A percentile compares a stretch with the other conserved stretches of the same genome.
Conservation (phyloP, 1,284 basidiomycete genomes). For the Malassezia brasiliensis region DNA sequence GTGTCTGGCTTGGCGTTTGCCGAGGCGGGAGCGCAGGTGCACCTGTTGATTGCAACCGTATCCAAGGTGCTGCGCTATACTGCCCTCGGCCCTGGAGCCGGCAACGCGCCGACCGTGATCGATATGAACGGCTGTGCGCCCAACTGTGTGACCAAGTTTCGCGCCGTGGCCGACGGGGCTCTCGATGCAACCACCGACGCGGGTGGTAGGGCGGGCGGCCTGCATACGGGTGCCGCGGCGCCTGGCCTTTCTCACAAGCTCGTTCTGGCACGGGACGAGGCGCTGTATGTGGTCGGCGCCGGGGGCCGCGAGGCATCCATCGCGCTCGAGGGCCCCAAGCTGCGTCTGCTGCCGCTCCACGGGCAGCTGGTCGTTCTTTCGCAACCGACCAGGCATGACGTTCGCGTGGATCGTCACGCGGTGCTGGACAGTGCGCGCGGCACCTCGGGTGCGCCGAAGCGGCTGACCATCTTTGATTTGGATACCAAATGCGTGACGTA, state of each 20-base stretch:
- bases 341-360: slow-evolving; percentile 25
- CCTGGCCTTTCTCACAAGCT: slow-evolving; percentile 44
- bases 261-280: slow-evolving; percentile 80
- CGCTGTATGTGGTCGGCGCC: slow-evolving; percentile 73
- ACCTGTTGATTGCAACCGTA: slow-evolving; percentile 77
- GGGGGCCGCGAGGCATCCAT: slow-evolving; percentile 76
- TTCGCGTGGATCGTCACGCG: slow-evolving; percentile 9
- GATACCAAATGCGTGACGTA: slow-evolving; percentile 86
- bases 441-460: slow-evolving; percentile 51
- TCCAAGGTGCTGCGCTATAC: slow-evolving; percentile 69
- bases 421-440: slow-evolving; percentile 1
- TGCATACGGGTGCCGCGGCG: background rate
- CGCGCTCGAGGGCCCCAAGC: slow-evolving; percentile 52
- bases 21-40: slow-evolving; percentile 2
- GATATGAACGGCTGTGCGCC: slow-evolving; percentile 77
- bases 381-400: slow-evolving; percentile 54
- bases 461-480: slow-evolving; percentile 79
- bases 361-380: slow-evolving; percentile 63
- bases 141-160: slow-evolving; percentile 60
- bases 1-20: slow-evolving; percentile 79
- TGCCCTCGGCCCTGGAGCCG: slow-evolving; percentile 65
- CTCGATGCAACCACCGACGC: background rate
- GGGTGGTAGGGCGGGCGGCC: background rate
- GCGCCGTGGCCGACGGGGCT: slow-evolving; percentile 4
- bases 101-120: slow-evolving; percentile 58